Base-by-base conservation (phyloP, 2,329 filamentous ascomycete genomes). In the Fusarium nematophilum region DNA sequence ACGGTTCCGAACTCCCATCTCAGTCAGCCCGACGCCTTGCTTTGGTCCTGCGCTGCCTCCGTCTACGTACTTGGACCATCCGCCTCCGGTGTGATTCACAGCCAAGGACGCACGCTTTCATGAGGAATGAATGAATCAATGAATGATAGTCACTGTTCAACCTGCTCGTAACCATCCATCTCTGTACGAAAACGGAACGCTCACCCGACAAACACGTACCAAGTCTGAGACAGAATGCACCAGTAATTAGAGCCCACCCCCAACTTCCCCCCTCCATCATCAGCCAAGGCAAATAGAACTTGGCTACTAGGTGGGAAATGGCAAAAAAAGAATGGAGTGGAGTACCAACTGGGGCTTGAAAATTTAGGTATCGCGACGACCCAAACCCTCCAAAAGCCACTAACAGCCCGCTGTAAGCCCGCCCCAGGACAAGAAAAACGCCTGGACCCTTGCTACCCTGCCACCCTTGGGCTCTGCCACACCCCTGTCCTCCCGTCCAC, bases 171-270 rank as follows among this genome's bases (percentile, higher is more conserved):
- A 21, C 21, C 21, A 6, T 21, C 43, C 38, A 25, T 44, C 40
- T 44, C 42, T 25, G 25, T 38, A 29, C 15, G 23, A 38, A 57
- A 42, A 48, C 37, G 57, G 29, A 26, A 47, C 42, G 29, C 11
- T 45, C 54, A 52, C 42, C 45, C 26, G 51, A 47, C 27, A 36
- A 37, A 27, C 30, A 30, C 25, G 21, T 37, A 51, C 29, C 47
- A 44, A 48, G 26, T 45, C 38, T 60, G 59, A 63, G 59, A 60
- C 59, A 62, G 42, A 57, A 42, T 59, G 56, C 54, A 51, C 38
- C 42, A 38, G 11, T 33, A 11, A 33, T n/a, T 7, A 33, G n/a
- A 33, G 30, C 11, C 3, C 8, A 15, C 13, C n/a, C 15, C 13
- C 5, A 34, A 34, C 37, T 14, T n/a, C 27, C 37, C 23, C 45